These are phyloP conservation scores for Aspergillus ostianus DNA, from an alignment of 495 filamentous ascomycete genomes.

Conservation along the genomic window DNA sequence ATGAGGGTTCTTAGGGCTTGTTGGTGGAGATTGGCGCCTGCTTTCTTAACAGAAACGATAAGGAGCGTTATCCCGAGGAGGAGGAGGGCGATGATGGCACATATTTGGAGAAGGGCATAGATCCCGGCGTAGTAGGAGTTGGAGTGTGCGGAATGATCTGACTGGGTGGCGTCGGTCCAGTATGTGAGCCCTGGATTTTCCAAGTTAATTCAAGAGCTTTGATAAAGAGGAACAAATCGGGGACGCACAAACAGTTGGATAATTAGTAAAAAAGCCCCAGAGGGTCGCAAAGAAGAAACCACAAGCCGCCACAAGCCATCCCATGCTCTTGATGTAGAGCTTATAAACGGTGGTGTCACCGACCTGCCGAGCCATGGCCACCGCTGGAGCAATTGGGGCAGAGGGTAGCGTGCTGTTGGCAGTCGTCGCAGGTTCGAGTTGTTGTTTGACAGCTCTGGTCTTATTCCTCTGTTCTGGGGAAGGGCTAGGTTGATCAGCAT, in stretches of 20 bases:
- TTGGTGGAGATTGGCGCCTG: constrained; percentile 14
- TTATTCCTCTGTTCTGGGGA: too few species aligned
- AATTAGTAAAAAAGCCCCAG: constrained; percentile 37
- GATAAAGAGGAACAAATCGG: too few species aligned
- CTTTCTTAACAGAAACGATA: constrained; percentile 2
- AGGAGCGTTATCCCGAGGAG: constrained; percentile 11
- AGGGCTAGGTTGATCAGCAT: constrained; percentile 19
- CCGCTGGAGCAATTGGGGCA: too few species aligned
- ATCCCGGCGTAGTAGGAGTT: constrained; percentile 34
- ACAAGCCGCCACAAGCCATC: constrained; percentile 13
- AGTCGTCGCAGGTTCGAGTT: too few species aligned
- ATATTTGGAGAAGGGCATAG: constrained; percentile 29
- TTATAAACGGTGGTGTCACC: constrained; percentile 32
- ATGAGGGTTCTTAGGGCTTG: constrained; percentile 15
- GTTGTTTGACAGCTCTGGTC: too few species aligned
- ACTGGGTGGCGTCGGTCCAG: constrained; percentile 34
- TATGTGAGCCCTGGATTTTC: constrained; percentile 24
- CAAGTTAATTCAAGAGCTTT: too few species aligned
- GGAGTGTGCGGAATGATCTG: constrained; percentile 24
- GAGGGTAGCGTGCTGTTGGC: too few species aligned
- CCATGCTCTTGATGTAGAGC: constrained; percentile 39
- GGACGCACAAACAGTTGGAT: constrained; percentile 27
- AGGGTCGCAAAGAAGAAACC: constrained; percentile 21
- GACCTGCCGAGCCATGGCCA: constrained; percentile 3
- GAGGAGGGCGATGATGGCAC: constrained; percentile 10